Base-by-base conservation (phyloP, 1,139 yeast species). In the Scheffersomyces titani region DNA sequence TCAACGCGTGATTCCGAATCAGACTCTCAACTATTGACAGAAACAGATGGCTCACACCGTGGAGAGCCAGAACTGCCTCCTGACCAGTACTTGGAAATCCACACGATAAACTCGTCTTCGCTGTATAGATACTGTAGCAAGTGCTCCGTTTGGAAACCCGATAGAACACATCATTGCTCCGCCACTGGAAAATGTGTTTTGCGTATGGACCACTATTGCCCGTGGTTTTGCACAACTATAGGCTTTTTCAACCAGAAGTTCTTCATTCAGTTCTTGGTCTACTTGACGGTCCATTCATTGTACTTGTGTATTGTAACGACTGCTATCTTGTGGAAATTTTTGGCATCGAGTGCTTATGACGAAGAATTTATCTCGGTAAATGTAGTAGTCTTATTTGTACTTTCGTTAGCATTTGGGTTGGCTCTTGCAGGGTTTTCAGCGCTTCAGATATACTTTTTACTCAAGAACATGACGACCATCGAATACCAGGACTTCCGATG, bases 141-240 rank as follows among this genome's bases (percentile, higher is more conserved):
- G 63, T 94, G 99, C 70, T 69, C 76, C 51, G 87, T 85, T 52
- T 92, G 97, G 96, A 94, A 94, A 69, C 99, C 99, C 0, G 98
- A 94, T 69, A 76, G 99, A 56, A 83, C 90, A 57, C 99, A 94
- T 69, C 98, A 94, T 71, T 94, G 99, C 59, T 87, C 90, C 0
- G 74, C 84, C 22, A 86, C 96, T 62, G 81, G 85, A 11, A 74
- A 73, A 54, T 94, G 99, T 71, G 81, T 90, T 1, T 77, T 94
- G 55, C 78, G 82, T 59, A 89, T 89, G 94, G 96, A 89, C 72
- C 99, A 94, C 68, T 96, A 90, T 72, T 94, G 99, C 70, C 98
- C 99, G 0, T 94, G 99, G 99, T 92, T 94, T 69, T 86, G 97
- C 5, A 80, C 85, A 13, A 94, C 99, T 70, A 85, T 96, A 56